phyloP scores from a whole-genome alignment of 805 yeast genomes.

The Candida sphagnicola region DNA sequence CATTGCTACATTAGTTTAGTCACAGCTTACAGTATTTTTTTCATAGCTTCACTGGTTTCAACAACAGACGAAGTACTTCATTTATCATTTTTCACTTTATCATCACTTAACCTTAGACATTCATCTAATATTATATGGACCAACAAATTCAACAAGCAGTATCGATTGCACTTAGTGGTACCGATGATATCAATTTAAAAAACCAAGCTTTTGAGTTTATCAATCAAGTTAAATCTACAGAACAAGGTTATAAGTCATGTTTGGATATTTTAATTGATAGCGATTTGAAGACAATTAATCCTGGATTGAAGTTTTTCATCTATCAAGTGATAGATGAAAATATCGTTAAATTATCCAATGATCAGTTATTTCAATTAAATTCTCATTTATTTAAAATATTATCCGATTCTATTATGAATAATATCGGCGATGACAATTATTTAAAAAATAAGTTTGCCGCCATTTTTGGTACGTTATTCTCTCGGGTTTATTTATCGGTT shows the following conservation, averaged over 20 bases:
- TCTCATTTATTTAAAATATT: conserved; percentile 46
- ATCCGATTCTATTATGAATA: conserved; percentile 15
- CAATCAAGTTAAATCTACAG: conserved; percentile 48
- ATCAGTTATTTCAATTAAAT: conserved; percentile 45
- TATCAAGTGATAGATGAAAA: conserved; percentile 66
- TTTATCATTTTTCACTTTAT: background rate
- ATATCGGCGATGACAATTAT: conserved; percentile 25
- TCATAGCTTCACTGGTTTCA: no score
- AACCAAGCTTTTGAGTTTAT: conserved; percentile 53
- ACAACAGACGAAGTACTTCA: no score
- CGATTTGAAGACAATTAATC: conserved; percentile 29
- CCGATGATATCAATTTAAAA: conserved; percentile 57
- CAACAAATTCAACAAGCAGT: conserved; percentile 86
- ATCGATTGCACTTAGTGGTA: conserved; percentile 70
- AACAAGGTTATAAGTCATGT: conserved; percentile 55
- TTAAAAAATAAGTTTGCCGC: conserved; percentile 35
- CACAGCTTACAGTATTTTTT: no score
- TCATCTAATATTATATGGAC: conserved; percentile 21
- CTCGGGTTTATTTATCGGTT: conserved; percentile 29
- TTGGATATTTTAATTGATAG: conserved; percentile 40
- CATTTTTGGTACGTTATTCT: conserved; percentile 31
- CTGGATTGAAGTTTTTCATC: conserved; percentile 60
- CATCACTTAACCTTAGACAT: background rate
- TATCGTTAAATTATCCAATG: conserved; percentile 40
- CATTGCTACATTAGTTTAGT: no score